Evolutionary conservation across 805 yeast genomes (phyloP), one percentile per base, ranked within the genome.

Genomic region (Wickerhamiella parazyma): DNA sequence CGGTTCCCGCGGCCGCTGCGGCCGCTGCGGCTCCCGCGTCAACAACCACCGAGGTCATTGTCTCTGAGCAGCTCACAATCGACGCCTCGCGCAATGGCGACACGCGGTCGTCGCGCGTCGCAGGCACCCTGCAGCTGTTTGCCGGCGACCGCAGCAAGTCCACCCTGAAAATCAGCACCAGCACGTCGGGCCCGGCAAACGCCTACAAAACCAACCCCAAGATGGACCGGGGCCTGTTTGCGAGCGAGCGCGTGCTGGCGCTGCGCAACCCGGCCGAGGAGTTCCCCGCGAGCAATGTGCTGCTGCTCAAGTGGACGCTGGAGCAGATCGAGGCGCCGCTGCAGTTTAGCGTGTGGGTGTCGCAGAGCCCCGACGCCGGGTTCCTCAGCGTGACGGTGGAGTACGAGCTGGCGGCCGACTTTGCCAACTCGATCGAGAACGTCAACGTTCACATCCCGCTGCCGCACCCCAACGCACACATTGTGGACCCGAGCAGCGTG

Each of bases 201-300:
- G 86, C 80, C 57, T 91, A 74, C 68, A 87, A 87, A 63, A 86
- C 97, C 12, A 95, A 91, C 67, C 98, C 98, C 50, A 87, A 89
- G 59, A 93, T 91, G 51, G 96, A 91, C 65, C 79, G 82, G 56
- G 66, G 65, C 34, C 62, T 74, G 56, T 91, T 89, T 61, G 69
- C 71, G 36, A 59, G 71, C 11, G 61, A 67, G 12, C 67, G 72
- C 46, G 62, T 72, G 35, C 76, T 91, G 55, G 80, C 80, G 0
- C 72, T 87, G 56, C 83, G 82, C 59, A 94, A 87, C 59, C 67
- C 75, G 43, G 57, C 71, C 37, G 83, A 84, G 57, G 74, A 86
- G 28, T 87, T 91, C 74, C 97, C 97, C 33, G 70, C 86, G 8
- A 85, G 87, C 61, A 89, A 84, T 58, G 71, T 89, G 52, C 94